Evolutionary conservation across 2,329 filamentous ascomycete genomes (phyloP), one percentile per base, ranked within the genome.

Genomic region (Epichloe gansuensis): DNA sequence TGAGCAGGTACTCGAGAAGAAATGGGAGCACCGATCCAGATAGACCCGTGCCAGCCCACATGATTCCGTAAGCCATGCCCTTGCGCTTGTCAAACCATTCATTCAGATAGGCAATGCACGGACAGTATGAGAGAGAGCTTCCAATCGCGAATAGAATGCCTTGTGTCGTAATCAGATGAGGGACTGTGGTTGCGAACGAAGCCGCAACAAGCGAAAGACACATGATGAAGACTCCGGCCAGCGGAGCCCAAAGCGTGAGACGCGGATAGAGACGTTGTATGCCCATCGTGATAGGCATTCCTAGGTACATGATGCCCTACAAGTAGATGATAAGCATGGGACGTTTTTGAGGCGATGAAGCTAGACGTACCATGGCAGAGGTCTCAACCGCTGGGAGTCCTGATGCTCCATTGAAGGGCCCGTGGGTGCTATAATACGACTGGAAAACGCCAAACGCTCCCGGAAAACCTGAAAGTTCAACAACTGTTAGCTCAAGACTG

Each of bases 371-470:
- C 75, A 74, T 75, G 2, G 78, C 71, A 50, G 73, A 76, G 2
- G 80, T 84, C 0, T 80, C 82, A 49, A 85, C 76, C 8, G 77
- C 69, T 11, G 80, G 72, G 40, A 84, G 76, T 46, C 70, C 68
- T 43, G 70, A 66, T 1, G 70, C 66, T 7, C 70, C 69, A 3
- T 65, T 63, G 53, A 85, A 85, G 3, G 78, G 75, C 13, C 71
- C 70, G 47, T 80, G 71, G 2, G 69, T 73, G 39, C 68, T 74
- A 62, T 85, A 86, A 62, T 82, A 81, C 47, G 78, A 72, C 60
- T 84, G 80, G 60, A 86, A 85, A 36, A 86, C 74, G 45, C 82
- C 82, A 59, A 79, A 86, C 1, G 79, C 74, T 53, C 80, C 78
- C 0, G 79, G 76, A 53, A 85, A 83, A 2, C 81, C 81, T 83